Evolutionary conservation across 192 early-diverging fungal genomes (phyloP), one percentile per base, ranked within the genome.

Genomic region (Mortierella antarctica): DNA sequence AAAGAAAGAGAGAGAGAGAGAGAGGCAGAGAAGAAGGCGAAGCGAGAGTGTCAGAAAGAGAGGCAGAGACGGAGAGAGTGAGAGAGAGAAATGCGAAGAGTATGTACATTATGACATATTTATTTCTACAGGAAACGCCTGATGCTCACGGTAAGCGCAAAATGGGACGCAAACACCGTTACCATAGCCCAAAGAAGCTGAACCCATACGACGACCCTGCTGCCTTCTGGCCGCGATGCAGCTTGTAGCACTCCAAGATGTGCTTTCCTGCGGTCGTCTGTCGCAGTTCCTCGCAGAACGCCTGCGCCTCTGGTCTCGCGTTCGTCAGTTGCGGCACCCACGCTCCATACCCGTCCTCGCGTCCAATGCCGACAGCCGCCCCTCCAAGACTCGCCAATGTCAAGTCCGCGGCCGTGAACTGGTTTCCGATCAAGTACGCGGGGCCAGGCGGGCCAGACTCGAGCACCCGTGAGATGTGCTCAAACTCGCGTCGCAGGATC

Each of bases 391-490:
- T 68, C 7, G 77, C 63, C 57, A 71, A 55, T 6, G 77, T 72
- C 60, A 80, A 41, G 50, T 80, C 77, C 6, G 77, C 77, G 0
- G 77, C 77, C 20, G 77, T 58, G 53, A 80, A 72, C 40, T 80
- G 50, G 55, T 72, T 80, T 5, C 77, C 77, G 10, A 80, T 52
- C 53, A 80, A 40, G 39, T 80, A 72, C 1, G 70, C 65, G 9
- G 63, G 70, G 5, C 70, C 77, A 4, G 69, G 46, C 4, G 69
- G 59, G 0, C 60, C 65, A 11, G 77, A 72, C 52, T 80, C 70
- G 8, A 80, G 70, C 0, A 80, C 65, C 18, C 65, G 56, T 18
- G 77, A 80, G 31, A 80, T 40, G 17, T 80, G 77, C 40, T 62
- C 77, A 64, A 80, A 80, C 54, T 80, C 77, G 21, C 70, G 69